A percentile compares a stretch with the other conserved stretches of the same genome.
Evolutionary conservation across 2,329 filamentous ascomycete species (phyloP).

Genomic region (Fusarium chaquense): DNA sequence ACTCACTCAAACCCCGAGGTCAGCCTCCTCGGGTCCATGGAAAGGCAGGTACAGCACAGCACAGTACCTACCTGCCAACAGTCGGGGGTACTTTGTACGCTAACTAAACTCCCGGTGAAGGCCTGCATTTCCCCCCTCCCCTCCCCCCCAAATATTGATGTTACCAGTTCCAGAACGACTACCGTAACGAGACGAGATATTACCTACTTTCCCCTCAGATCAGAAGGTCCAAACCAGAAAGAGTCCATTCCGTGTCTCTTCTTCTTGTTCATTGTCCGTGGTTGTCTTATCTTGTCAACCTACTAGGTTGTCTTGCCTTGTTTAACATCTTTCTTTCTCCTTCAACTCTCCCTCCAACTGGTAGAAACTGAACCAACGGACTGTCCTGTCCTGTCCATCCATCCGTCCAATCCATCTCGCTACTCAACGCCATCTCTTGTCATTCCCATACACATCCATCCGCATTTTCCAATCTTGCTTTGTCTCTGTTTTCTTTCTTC

Average conservation of each 20-base stretch:
- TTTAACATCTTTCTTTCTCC: slow-evolving; percentile 23
- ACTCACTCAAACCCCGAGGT: background rate
- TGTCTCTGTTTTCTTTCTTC: slow-evolving; percentile 41
- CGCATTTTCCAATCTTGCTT: slow-evolving; percentile 38
- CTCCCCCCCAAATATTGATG: slow-evolving; percentile 8
- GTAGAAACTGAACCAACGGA: slow-evolving; percentile 28
- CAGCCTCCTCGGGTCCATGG: slow-evolving; percentile 2
- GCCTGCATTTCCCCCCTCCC: slow-evolving; percentile 36
- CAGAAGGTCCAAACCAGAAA: slow-evolving; percentile 32
- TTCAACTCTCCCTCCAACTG: slow-evolving; percentile 36
- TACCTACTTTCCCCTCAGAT: slow-evolving; percentile 31
- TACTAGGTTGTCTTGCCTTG: slow-evolving; percentile 20
- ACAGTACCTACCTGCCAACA: background rate
- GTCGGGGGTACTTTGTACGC: slow-evolving; percentile 22
- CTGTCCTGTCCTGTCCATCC: slow-evolving; percentile 17
- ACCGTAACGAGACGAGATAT: slow-evolving; percentile 35
- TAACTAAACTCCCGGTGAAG: slow-evolving; percentile 40
- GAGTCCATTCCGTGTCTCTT: slow-evolving; percentile 13
- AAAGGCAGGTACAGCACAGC: background rate
- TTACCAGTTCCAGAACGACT: slow-evolving; percentile 43
- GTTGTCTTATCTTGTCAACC: slow-evolving; percentile 6
- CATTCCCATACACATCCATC: slow-evolving; percentile 42
- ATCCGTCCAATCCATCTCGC: slow-evolving; percentile 27
- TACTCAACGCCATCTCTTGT: slow-evolving; percentile 33
- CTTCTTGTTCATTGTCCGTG: slow-evolving; percentile 2